Conservation (phyloP, 495 filamentous ascomycete species). For the Talaromyces thailandensis region DNA sequence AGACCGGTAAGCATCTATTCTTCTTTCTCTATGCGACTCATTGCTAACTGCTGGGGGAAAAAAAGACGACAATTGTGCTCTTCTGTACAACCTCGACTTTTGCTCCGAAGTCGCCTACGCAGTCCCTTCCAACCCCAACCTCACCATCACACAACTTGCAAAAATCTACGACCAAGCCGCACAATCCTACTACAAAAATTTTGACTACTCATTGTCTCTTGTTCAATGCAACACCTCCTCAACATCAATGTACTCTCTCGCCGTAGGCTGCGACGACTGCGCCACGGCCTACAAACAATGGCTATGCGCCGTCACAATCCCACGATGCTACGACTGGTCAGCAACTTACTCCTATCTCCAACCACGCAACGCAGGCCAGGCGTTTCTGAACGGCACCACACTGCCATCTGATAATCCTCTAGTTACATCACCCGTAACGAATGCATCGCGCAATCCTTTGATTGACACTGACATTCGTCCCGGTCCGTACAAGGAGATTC, state of each 20-base stretch:
- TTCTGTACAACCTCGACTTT: conserved; percentile 76
- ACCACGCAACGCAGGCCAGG: conserved; percentile 55
- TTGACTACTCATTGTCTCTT: conserved; percentile 72
- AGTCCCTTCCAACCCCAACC: conserved; percentile 64
- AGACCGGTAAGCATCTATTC: conserved; percentile 48
- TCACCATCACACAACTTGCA: conserved; percentile 38
- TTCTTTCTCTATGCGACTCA: neutral
- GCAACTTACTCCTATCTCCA: conserved; percentile 45
- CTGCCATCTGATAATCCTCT: conserved; percentile 31
- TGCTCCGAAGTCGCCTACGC: conserved; percentile 84
- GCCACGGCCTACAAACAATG: conserved; percentile 76
- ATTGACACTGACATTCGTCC: conserved; percentile 68
- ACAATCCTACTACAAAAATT: conserved; percentile 54
- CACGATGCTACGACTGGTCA: conserved; percentile 78
- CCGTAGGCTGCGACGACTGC: conserved; percentile 66
- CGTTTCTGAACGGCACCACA: conserved; percentile 58
- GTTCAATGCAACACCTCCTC: conserved; percentile 70
- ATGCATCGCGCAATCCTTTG: conserved; percentile 51
- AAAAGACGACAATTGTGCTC: conserved; percentile 65
- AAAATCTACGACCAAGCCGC: conserved; percentile 64
- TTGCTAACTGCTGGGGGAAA: conserved; percentile 14
- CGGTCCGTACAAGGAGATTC: conserved; percentile 87
- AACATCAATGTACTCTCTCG: conserved; percentile 70
- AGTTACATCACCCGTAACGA: conserved; percentile 22
- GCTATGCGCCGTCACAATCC: conserved; percentile 90